These are phyloP conservation scores for Boechera stricta DNA, from an alignment of 345 rosid genomes.

Conservation along the genomic window DNA sequence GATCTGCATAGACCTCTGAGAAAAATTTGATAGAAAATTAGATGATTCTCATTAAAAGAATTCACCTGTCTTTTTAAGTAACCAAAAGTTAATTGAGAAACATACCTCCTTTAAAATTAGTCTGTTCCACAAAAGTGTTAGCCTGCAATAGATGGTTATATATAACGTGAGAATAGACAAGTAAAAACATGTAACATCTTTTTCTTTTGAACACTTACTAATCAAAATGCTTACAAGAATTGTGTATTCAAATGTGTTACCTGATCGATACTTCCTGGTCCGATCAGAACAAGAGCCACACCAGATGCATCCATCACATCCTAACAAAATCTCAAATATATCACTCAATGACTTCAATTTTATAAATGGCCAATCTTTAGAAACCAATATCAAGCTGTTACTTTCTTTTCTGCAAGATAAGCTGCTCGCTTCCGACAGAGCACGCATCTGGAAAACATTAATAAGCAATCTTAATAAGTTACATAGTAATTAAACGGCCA, in stretches of 20 bases:
- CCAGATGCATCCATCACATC: conserved; percentile 83
- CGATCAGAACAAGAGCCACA: conserved; percentile 76
- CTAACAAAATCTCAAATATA: conserved; percentile 48
- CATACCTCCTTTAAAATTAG: conserved; percentile 89
- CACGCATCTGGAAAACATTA: conserved; percentile 67
- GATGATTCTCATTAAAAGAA: conserved; percentile 25
- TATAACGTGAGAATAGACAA: background rate
- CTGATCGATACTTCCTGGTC: conserved; percentile 90
- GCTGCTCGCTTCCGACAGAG: conserved; percentile 90
- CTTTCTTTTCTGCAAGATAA: conserved; percentile 85
- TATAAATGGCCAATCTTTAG: background rate
- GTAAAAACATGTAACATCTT: background rate
- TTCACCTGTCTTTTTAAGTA: background rate
- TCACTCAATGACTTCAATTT: background rate
- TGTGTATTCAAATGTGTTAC: conserved; percentile 40
- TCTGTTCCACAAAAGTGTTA: conserved; percentile 74
- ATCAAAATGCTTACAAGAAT: background rate
- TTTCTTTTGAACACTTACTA: too few relatives aligned
- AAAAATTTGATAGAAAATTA: conserved; percentile 27
- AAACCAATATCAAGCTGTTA: conserved; percentile 23
- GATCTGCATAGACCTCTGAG: conserved; percentile 97
- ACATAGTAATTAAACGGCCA: background rate
- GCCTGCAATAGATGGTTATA: conserved; percentile 64
- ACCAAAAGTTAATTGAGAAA: conserved; percentile 3
- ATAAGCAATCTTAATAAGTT: background rate